A percentile compares a stretch with the other conserved stretches of the same genome.
Evolutionary conservation across 2,329 filamentous ascomycete genomes (phyloP).

Genomic region (Ascochyta viciae-villosae): DNA sequence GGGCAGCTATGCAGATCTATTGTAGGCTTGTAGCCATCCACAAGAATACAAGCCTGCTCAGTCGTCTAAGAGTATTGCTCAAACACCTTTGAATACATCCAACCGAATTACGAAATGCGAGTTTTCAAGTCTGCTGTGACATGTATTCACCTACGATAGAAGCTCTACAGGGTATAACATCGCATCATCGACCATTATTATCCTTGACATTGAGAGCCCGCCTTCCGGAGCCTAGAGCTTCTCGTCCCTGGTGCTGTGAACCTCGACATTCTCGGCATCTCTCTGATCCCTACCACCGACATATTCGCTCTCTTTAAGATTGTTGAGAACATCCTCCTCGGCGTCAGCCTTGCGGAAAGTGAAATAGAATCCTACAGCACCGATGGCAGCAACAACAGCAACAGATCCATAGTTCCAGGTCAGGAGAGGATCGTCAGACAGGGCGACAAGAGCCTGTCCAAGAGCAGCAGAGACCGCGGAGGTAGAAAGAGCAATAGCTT

Average conservation of each 20-base stretch:
- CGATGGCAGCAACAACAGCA: constrained; percentile 42
- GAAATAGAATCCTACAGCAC: constrained; percentile 42
- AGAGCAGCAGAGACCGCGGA: constrained; percentile 43
- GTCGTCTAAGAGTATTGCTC: too few relatives aligned
- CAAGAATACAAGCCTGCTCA: too few relatives aligned
- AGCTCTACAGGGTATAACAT: constrained; percentile 6
- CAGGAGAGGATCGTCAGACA: constrained; percentile 43
- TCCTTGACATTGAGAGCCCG: not conserved
- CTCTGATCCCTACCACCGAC: constrained; percentile 24
- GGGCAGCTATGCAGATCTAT: too few relatives aligned
- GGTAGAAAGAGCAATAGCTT: constrained; percentile 46
- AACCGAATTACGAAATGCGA: too few relatives aligned
- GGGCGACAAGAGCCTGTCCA: constrained; percentile 40
- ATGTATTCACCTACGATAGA: not conserved
- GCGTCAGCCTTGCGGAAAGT: constrained; percentile 42
- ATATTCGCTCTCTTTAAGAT: constrained; percentile 33
- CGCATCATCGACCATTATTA: not conserved
- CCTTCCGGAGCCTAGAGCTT: constrained; percentile 8
- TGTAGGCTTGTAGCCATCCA: too few relatives aligned
- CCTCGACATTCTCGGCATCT: constrained; percentile 28
- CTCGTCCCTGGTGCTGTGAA: constrained; percentile 23
- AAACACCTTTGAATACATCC: too few relatives aligned
- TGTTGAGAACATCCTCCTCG: constrained; percentile 45
- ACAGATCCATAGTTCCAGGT: constrained; percentile 43
- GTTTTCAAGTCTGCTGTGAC: too few relatives aligned